Conservation (phyloP, 108 stramenopile genomes). For the Pseudonitzschia delicatissima region DNA sequence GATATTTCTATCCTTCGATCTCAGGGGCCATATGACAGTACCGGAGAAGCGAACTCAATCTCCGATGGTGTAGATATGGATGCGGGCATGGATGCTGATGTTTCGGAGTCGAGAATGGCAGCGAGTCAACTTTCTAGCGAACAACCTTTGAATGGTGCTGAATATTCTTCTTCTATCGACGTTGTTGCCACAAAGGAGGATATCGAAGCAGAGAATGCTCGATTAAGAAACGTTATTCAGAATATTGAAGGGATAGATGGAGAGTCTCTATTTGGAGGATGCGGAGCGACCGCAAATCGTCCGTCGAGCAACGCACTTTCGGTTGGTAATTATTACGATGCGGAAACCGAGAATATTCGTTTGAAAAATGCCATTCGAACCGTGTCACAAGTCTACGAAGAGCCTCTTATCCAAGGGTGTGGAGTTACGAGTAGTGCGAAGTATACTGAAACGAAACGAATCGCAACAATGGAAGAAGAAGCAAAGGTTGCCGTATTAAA, state of each 20-base stretch:
- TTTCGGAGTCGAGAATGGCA: background rate
- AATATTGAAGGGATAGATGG: background rate
- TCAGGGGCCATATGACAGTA: background rate
- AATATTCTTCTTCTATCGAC: background rate
- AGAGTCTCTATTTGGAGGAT: background rate
- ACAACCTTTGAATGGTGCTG: background rate
- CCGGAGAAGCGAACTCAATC: background rate
- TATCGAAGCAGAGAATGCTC: background rate
- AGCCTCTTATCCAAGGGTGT: too few relatives aligned
- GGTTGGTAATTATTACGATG: background rate
- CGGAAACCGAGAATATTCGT: background rate
- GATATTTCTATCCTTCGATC: slow-evolving; percentile 13
- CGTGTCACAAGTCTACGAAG: too few relatives aligned
- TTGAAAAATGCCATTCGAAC: background rate
- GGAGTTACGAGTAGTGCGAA: too few relatives aligned
- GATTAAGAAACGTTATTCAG: background rate
- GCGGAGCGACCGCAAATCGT: background rate
- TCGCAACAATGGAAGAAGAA: background rate
- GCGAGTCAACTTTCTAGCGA: background rate
- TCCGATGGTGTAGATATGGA: background rate
- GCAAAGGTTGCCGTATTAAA: background rate
- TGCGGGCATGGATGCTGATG: background rate
- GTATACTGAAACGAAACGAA: too few relatives aligned
- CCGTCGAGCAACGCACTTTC: background rate
- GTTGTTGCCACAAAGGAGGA: background rate